Evolutionary conservation across 768 basidiomycete genomes (phyloP).

Genomic region (Suillus subluteus): DNA sequence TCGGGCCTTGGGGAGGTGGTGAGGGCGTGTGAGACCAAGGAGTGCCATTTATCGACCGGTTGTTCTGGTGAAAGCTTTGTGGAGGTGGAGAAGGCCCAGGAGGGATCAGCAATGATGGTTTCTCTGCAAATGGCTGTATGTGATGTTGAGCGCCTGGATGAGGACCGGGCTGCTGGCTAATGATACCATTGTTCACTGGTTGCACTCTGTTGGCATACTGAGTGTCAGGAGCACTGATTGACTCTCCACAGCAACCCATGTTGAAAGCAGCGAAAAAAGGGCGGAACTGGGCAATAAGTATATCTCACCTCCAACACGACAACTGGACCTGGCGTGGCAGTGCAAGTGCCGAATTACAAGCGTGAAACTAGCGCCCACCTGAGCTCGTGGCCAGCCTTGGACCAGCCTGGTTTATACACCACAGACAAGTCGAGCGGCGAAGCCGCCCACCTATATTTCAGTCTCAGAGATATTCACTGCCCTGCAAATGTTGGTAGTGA

Average conservation of each 20-base stretch:
- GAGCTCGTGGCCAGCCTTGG: no score
- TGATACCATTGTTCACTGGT: constrained; percentile 37
- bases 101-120: constrained; percentile 47
- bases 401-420: no score
- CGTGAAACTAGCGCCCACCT: constrained; percentile 5
- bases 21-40: constrained; percentile 39
- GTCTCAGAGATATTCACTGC: no score
- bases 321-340: constrained; percentile 15
- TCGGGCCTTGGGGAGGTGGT: constrained; percentile 24
- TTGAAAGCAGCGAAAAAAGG: constrained; percentile 20
- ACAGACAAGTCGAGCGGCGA: no score
- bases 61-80: constrained; percentile 33
- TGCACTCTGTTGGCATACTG: constrained; percentile 38
- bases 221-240: constrained; percentile 33
- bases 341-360: constrained; percentile 4
- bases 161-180: constrained; percentile 56
- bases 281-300: constrained; percentile 7
- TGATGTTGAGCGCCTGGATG: constrained; percentile 36
- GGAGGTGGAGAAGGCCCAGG: constrained; percentile 50
- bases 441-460: no score
- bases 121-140: constrained; percentile 29
- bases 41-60: constrained; percentile 29
- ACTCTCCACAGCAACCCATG: constrained; percentile 75
- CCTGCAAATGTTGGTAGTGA: not conserved
- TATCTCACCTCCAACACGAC: not conserved